phyloP scores from a whole-genome alignment of 2,329 filamentous ascomycete species.

The Gnomoniopsis smithogilvyi region DNA sequence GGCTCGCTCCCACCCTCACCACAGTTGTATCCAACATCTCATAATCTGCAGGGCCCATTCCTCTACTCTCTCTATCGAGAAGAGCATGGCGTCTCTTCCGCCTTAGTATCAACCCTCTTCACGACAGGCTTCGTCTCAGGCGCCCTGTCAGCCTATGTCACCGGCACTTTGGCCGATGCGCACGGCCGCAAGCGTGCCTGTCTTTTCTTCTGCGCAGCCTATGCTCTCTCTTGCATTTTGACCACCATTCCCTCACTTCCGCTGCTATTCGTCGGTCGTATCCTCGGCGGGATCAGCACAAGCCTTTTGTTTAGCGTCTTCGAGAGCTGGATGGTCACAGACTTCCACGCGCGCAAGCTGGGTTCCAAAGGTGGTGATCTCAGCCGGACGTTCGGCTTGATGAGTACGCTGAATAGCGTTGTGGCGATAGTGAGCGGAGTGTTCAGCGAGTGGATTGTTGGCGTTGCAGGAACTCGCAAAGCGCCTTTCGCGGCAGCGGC shows the following conservation, averaged over 20 bases:
- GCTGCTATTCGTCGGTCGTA: conserved; percentile 48
- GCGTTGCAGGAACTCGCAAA: conserved; percentile 41
- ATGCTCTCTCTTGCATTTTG: conserved; percentile 48
- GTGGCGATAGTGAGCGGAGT: conserved; percentile 52
- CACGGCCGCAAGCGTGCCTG: conserved; percentile 50
- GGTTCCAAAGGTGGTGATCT: conserved; percentile 39
- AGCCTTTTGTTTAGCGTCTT: conserved; percentile 57
- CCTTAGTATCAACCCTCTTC: conserved; percentile 36
- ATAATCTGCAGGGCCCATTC: conserved; percentile 27
- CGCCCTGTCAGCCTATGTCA: conserved; percentile 41
- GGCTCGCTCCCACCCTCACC: not conserved
- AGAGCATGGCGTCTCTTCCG: conserved; percentile 26
- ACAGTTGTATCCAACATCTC: not conserved
- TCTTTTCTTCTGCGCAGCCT: conserved; percentile 51
- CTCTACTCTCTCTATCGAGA: conserved; percentile 34
- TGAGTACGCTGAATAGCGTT: conserved; percentile 51
- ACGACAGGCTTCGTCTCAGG: conserved; percentile 42
- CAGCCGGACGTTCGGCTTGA: conserved; percentile 46
- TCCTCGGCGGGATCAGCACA: conserved; percentile 52
- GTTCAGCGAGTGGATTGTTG: conserved; percentile 48
- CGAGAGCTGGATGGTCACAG: conserved; percentile 60
- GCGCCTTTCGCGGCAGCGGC: conserved; percentile 44
- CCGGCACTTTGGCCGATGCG: conserved; percentile 46
- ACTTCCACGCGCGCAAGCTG: conserved; percentile 43
- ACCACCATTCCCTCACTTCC: conserved; percentile 28